Conservation (phyloP, 1,284 basidiomycete species). For the Takashimella tepidaria region DNA sequence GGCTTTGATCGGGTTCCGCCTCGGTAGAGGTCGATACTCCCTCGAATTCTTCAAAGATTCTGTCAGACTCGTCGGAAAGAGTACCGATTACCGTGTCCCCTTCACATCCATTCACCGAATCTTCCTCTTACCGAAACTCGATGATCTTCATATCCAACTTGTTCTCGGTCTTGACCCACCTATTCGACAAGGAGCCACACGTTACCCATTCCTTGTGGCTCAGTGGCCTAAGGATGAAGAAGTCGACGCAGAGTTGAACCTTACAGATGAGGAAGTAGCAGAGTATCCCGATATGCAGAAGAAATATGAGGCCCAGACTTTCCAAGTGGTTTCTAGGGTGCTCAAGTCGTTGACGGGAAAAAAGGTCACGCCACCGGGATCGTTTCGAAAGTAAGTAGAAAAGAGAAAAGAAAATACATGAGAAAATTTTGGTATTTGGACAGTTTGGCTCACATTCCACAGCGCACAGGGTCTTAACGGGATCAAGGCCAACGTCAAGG, state of each 20-base stretch:
- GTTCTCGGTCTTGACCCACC: conserved; percentile 86
- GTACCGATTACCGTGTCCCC: conserved; percentile 97
- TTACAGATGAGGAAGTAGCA: conserved; percentile 61
- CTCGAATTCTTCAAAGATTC: conserved; percentile 97
- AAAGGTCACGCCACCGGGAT: conserved; percentile 78
- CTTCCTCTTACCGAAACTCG: conserved; percentile 88
- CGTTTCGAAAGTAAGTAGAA: conserved; percentile 67
- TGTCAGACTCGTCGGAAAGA: conserved; percentile 90
- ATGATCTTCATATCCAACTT: conserved; percentile 93
- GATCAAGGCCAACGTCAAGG: conserved; percentile 96
- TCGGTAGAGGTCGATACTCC: conserved; percentile 78
- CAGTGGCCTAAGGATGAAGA: conserved; percentile 96
- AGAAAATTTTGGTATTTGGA: conserved; percentile 2
- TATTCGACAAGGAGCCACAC: conserved; percentile 95
- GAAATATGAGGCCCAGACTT: conserved; percentile 75
- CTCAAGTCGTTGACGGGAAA: conserved; percentile 87
- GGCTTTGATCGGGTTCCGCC: neutral
- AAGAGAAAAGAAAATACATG: neutral
- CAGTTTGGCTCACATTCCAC: too few species aligned
- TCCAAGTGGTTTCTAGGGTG: conserved; percentile 90
- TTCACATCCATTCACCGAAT: conserved; percentile 84
- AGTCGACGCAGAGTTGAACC: conserved; percentile 90
- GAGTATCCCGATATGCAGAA: conserved; percentile 53
- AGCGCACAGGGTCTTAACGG: conserved; percentile 52
- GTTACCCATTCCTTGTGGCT: conserved; percentile 97